Evolutionary conservation across 1,284 basidiomycete species (phyloP).

Genomic region (Trichosporon sp.): DNA sequence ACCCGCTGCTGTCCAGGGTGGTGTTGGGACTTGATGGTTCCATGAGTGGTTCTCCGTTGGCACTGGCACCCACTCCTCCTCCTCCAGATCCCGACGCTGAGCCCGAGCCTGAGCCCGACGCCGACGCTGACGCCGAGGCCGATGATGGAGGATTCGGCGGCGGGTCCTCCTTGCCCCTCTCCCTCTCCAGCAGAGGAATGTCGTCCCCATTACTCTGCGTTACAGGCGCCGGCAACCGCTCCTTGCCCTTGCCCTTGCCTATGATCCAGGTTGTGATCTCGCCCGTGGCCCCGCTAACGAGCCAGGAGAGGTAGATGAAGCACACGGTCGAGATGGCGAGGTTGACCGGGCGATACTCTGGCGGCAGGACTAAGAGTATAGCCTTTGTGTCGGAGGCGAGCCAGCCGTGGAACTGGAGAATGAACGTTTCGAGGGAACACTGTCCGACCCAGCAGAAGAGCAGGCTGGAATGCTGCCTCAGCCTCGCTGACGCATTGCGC

Average conservation of each 20-base stretch:
- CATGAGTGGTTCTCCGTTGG: no score
- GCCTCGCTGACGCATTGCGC: constrained; percentile 64
- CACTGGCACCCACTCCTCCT: no score
- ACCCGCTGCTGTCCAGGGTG: neutral
- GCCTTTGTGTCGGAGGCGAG: constrained; percentile 80
- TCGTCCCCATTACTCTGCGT: constrained; percentile 27
- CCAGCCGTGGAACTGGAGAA: constrained; percentile 86
- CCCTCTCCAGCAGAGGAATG: constrained; percentile 41
- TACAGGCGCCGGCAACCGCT: constrained; percentile 25
- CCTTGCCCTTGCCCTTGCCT: constrained; percentile 40
- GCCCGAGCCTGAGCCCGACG: neutral
- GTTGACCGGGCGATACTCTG: constrained; percentile 69
- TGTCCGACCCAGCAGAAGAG: constrained; percentile 73
- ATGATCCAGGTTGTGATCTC: constrained; percentile 68
- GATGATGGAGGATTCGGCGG: no score
- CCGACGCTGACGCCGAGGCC: no score
- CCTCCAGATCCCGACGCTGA: no score
- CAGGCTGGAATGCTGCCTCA: constrained; percentile 64
- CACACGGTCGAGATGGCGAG: constrained; percentile 66
- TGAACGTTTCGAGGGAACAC: constrained; percentile 78
- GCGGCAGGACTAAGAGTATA: constrained; percentile 70
- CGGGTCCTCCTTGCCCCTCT: constrained; percentile 18
- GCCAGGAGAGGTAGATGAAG: constrained; percentile 72
- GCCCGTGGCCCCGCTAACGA: constrained; percentile 67
- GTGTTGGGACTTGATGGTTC: neutral